Percentiles rank a stretch among this genome's conserved stretches.
Evolutionary conservation across 2,329 filamentous ascomycete species (phyloP).

Genomic region (Daldinia sp.): DNA sequence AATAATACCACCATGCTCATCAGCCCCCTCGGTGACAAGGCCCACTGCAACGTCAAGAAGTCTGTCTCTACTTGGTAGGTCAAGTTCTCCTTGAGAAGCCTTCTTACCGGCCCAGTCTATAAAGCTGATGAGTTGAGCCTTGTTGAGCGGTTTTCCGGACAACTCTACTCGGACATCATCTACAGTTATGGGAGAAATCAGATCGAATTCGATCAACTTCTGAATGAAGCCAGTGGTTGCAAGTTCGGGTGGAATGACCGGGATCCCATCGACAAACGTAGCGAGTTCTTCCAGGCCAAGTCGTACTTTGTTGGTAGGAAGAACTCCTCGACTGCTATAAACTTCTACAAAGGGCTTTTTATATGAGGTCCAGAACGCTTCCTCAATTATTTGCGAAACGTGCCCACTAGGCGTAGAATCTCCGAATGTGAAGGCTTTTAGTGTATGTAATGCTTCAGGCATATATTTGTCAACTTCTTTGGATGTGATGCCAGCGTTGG

Average conservation of each 20-base stretch:
- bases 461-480: constrained; percentile 76
- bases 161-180: constrained; percentile 87
- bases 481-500: constrained; percentile 66
- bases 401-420: constrained; percentile 90
- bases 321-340: constrained; percentile 86
- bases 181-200: constrained; percentile 89
- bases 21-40: constrained; percentile 69
- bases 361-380: constrained; percentile 95
- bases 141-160: constrained; percentile 82
- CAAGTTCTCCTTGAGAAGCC: constrained; percentile 77
- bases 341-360: constrained; percentile 86
- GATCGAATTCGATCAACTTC: constrained; percentile 83
- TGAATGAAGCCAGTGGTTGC: constrained; percentile 80
- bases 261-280: constrained; percentile 88
- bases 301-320: constrained; percentile 86
- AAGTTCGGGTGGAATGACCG: constrained; percentile 83
- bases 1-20: constrained; percentile 76
- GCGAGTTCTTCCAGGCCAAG: constrained; percentile 74
- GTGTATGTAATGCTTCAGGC: constrained; percentile 82
- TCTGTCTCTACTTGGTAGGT: constrained; percentile 72
- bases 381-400: constrained; percentile 88
- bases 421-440: constrained; percentile 87
- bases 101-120: constrained; percentile 85
- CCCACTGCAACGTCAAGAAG: constrained; percentile 86
- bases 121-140: constrained; percentile 83